These are phyloP conservation scores for Debaryomycetaceae sp. DNA, from an alignment of 1,139 yeast species.

Conservation along the genomic window DNA sequence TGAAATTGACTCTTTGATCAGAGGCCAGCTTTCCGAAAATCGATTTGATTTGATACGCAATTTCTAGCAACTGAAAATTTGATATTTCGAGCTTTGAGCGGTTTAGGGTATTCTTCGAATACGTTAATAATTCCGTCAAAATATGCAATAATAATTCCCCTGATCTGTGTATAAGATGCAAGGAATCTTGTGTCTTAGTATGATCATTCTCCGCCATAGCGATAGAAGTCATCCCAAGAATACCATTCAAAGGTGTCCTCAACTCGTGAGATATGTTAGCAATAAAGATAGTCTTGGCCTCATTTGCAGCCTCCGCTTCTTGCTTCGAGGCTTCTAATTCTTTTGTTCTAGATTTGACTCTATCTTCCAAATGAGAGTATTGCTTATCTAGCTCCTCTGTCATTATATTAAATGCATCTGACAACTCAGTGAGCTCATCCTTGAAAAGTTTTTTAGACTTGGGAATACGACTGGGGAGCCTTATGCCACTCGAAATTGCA, in stretches of 20 bases:
- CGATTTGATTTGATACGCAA: conserved; percentile 80
- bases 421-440: conserved; percentile 84
- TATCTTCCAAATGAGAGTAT: conserved; percentile 78
- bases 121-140: conserved; percentile 82
- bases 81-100: conserved; percentile 80
- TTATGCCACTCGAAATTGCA: conserved; percentile 37
- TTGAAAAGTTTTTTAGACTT: conserved; percentile 57
- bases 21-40: conserved; percentile 83
- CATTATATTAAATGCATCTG: conserved; percentile 89
- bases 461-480: conserved; percentile 51
- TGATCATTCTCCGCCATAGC: conserved; percentile 82
- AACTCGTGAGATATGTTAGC: conserved; percentile 96
- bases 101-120: conserved; percentile 85
- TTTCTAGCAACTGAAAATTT: conserved; percentile 69
- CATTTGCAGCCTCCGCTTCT: conserved; percentile 91
- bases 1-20: conserved; percentile 68
- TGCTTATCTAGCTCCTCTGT: conserved; percentile 82
- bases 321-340: conserved; percentile 86
- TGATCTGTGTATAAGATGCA: conserved; percentile 77
- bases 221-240: conserved; percentile 91
- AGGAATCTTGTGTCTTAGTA: conserved; percentile 56
- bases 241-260: conserved; percentile 93
- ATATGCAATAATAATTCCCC: conserved; percentile 86
- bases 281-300: conserved; percentile 89
- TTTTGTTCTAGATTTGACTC: conserved; percentile 83